Percentiles rank a stretch among this genome's conserved stretches.
Evolutionary conservation across 2,329 filamentous ascomycete genomes (phyloP).

Genomic region (Aspergillus ochraceus): DNA sequence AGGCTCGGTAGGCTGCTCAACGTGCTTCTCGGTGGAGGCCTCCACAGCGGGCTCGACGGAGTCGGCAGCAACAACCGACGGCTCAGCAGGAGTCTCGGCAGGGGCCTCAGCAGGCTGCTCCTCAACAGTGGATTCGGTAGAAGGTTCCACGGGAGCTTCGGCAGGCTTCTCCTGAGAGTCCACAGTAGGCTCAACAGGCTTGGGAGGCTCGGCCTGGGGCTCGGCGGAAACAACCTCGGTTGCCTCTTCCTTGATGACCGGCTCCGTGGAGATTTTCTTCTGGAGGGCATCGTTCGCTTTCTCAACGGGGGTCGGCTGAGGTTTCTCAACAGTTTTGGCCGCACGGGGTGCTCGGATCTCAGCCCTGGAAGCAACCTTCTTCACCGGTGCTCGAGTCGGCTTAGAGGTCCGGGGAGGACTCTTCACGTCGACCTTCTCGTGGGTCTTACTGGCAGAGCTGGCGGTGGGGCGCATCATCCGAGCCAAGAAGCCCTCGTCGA

Average conservation of each 20-base stretch:
- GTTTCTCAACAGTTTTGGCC: conserved; percentile 18
- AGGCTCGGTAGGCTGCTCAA: background rate
- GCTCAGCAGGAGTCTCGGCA: background rate
- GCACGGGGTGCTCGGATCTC: conserved; percentile 20
- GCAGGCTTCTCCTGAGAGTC: conserved; percentile 6
- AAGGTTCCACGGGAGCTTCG: background rate
- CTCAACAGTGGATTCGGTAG: conserved; percentile 1
- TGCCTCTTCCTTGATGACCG: background rate
- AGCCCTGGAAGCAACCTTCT: conserved; percentile 25
- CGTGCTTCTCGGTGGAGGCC: background rate
- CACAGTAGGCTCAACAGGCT: background rate
- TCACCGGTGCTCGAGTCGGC: conserved; percentile 20
- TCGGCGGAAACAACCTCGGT: conserved; percentile 6
- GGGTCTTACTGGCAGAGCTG: conserved; percentile 50
- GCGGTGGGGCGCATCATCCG: conserved; percentile 55
- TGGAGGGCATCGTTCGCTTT: conserved; percentile 1
- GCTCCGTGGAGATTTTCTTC: background rate
- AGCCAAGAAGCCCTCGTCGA: conserved; percentile 50
- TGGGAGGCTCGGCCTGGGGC: background rate
- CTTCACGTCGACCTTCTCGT: conserved; percentile 47
- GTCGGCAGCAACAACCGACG: background rate
- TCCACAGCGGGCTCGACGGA: background rate
- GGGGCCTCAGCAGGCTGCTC: background rate
- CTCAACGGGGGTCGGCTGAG: conserved; percentile 1
- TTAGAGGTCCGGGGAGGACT: conserved; percentile 36